Evolutionary conservation across 495 filamentous ascomycete genomes (phyloP), one percentile per base, ranked within the genome.

Genomic region (Penicillium steckii): DNA sequence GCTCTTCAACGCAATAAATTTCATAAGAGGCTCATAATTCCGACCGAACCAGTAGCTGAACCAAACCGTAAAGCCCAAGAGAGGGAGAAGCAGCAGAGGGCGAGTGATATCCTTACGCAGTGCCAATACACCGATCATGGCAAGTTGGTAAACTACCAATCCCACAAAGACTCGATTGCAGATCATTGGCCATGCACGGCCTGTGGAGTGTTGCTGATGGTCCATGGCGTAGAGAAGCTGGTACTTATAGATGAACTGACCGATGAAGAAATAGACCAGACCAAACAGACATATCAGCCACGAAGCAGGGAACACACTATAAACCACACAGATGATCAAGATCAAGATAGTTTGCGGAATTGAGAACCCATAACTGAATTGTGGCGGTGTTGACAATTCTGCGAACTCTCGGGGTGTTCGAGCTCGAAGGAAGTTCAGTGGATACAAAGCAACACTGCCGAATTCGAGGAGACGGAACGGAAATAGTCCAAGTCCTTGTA

Each of bases 211-310:
- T 53, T 95, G 91, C 6, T 89, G 86, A 62, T 97, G 91, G 65
- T 97, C 91, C 95, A 99, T 97, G 8, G 95, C 90, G 67, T 97
- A 99, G 4, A 99, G 76, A 5, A 99, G 78, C 70, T 97, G 95
- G 63, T 97, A 97, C 66, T 99, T 99, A 80, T 97, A 96, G 23
- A 91, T 92, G 62, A 93, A 95, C 59, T 89, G 86, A 22, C 95
- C 95, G 33, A 97, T 78, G 12, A 82, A 72, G 61, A 97, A 99
- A 67, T 97, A 99, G 9, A 88, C 69, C 40, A 95, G 72, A 7
- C 95, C 95, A 43, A 94, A 87, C 21, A 88, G 75, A 15, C 95
- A 82, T 15, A 97, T 87, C 40, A 88, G 72, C 76, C 84, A 94
- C 0, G 92, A 93, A 48, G 82, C 80, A 0, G 87, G 89, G 15